These are phyloP conservation scores for Lactarius psammicola DNA, from an alignment of 768 basidiomycete species.

Conservation along the genomic window DNA sequence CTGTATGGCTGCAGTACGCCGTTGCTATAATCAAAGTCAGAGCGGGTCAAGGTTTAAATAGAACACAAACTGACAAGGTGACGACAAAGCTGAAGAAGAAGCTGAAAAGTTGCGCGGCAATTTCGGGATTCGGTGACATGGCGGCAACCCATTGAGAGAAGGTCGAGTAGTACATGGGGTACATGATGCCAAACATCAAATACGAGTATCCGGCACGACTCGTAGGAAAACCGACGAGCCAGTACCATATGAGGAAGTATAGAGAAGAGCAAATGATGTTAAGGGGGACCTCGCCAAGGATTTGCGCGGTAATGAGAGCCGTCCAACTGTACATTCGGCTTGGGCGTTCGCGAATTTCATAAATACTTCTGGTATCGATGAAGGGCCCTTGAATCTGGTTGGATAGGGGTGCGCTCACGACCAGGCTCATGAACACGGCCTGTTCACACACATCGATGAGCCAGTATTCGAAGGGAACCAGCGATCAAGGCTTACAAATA, in stretches of 20 bases:
- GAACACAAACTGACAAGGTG: slow-evolving; percentile 40
- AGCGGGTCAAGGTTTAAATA: not conserved
- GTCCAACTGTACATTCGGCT: slow-evolving; percentile 45
- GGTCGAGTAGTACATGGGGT: slow-evolving; percentile 47
- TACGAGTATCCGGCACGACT: slow-evolving; percentile 43
- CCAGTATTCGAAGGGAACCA: not conserved
- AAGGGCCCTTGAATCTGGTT: slow-evolving; percentile 46
- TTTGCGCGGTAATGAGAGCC: slow-evolving; percentile 38
- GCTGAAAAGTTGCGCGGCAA: slow-evolving; percentile 42
- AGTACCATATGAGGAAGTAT: slow-evolving; percentile 51
- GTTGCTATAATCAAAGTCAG: slow-evolving; percentile 34
- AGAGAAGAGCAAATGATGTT: slow-evolving; percentile 43
- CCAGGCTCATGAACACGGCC: slow-evolving; percentile 39
- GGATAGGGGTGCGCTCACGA: slow-evolving; percentile 39
- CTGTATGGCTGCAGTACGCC: slow-evolving; percentile 49
- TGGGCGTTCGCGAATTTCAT: slow-evolving; percentile 44
- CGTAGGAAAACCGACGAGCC: slow-evolving; percentile 43
- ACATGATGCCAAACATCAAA: slow-evolving; percentile 39
- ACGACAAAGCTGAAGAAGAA: slow-evolving; percentile 42
- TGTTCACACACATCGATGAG: slow-evolving; percentile 9
- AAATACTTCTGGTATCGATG: slow-evolving; percentile 41
- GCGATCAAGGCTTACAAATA: slow-evolving; percentile 38
- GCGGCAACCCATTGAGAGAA: slow-evolving; percentile 44
- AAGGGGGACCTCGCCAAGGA: slow-evolving; percentile 44
- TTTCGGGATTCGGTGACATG: slow-evolving; percentile 42